phyloP scores from a whole-genome alignment of 1,284 basidiomycete species.

The Pisolithus thermaeus region DNA sequence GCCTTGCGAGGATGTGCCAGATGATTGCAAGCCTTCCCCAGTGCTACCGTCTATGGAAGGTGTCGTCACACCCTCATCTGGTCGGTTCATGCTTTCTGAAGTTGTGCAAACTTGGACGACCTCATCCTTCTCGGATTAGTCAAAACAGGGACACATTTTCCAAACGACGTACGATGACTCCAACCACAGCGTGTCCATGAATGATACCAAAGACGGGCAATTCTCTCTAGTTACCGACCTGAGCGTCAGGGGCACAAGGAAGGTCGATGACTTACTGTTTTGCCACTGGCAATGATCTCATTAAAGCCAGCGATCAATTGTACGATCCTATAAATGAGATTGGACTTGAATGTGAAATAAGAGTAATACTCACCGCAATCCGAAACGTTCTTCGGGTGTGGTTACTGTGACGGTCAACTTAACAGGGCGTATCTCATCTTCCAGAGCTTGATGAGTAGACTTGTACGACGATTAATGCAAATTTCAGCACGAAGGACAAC shows the following conservation, averaged over 20 bases:
- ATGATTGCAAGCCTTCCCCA: background rate
- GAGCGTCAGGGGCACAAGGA: background rate
- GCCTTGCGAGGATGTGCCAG: slow-evolving; percentile 9
- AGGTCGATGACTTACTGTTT: slow-evolving; percentile 34
- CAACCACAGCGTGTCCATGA: slow-evolving; percentile 49
- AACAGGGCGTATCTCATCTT: slow-evolving; percentile 65
- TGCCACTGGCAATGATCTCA: slow-evolving; percentile 44
- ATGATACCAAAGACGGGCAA: slow-evolving; percentile 68
- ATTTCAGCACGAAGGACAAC: background rate
- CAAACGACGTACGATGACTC: slow-evolving; percentile 53
- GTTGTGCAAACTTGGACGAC: slow-evolving; percentile 6
- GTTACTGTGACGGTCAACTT: slow-evolving; percentile 45
- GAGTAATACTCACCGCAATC: slow-evolving; percentile 43
- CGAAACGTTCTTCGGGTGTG: slow-evolving; percentile 69
- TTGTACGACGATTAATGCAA: slow-evolving; percentile 21
- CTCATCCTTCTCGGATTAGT: slow-evolving; percentile 38
- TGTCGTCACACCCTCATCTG: background rate
- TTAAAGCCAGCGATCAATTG: slow-evolving; percentile 56
- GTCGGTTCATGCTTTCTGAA: background rate
- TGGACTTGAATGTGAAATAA: background rate
- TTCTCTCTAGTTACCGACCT: slow-evolving; percentile 46
- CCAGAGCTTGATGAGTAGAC: slow-evolving; percentile 76
- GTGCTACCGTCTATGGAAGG: background rate
- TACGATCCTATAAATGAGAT: slow-evolving; percentile 40
- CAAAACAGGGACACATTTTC: slow-evolving; percentile 1